Base-by-base conservation (phyloP, 2,329 filamentous ascomycete species). In the Penicillium vulpinum region DNA sequence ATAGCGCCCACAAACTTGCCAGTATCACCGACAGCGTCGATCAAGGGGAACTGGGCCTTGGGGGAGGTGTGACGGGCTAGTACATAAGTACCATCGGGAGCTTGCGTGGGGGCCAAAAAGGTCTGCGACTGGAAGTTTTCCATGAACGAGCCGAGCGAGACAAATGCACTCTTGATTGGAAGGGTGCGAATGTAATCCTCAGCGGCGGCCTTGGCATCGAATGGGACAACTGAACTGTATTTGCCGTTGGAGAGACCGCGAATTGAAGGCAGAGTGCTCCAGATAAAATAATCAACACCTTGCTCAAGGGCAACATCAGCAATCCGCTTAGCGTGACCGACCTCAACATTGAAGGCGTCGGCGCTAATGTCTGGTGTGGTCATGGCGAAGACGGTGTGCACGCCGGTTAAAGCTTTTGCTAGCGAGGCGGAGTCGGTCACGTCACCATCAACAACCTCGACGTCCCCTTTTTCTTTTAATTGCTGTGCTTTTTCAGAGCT, bases 391-490 rank as follows among this genome's bases (percentile, higher is more conserved):
- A 82, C 75, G 1, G 79, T 79, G 58, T 83, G 76, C 2, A 75
- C 77, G 26, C 77, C 77, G 0, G 65, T 61, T 26, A 83, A 63
- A 2, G 80, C 81, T 15, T 61, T 31, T 8, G 68, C 66, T 6
- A 83, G 64, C 4, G 78, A 77, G 6, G 64, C 59, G 21, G 68
- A 73, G 63, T 82, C 28, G 15, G 22, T 76, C 33, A 84, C 61
- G 59, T 87, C 78, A 48, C 80, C 84, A 68, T 78, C 41, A 43
- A 82, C 76, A 28, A 86, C 72, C 49, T 86, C 79, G 2, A 81
- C 79, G 5, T 83, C 83, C 45, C 77, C 13, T n/a, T 44, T 44
- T 68, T 0, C 65, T 63, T 0, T 70, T 54, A 4, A 86, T 75
- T 3, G 71, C 70, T 65, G 76, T 15, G 83, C 76, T 2, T 73